Evolutionary conservation across 1,284 basidiomycete genomes (phyloP).

Genomic region (Austroboletus niveus): DNA sequence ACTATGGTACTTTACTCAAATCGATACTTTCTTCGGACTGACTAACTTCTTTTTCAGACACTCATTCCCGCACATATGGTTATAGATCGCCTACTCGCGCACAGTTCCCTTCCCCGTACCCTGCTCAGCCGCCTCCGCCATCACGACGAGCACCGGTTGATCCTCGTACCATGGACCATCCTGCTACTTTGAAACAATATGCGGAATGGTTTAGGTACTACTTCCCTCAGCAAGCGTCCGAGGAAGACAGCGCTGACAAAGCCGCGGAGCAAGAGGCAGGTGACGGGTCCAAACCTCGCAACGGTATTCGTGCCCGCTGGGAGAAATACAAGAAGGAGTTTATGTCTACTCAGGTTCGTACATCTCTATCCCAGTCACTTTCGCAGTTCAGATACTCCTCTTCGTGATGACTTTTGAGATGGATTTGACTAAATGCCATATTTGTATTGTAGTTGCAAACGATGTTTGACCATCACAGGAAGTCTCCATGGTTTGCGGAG

Average conservation of each 20-base stretch:
- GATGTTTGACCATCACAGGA: slow-evolving; percentile 89
- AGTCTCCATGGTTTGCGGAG: slow-evolving; percentile 92
- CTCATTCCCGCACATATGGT: slow-evolving; percentile 62
- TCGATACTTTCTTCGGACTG: slow-evolving; percentile 2
- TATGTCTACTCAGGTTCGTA: slow-evolving; percentile 76
- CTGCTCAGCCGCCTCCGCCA: slow-evolving; percentile 36
- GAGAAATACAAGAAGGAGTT: slow-evolving; percentile 93
- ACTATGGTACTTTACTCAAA: slow-evolving; percentile 56
- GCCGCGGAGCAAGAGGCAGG: slow-evolving; percentile 77
- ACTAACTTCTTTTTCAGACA: slow-evolving; percentile 41
- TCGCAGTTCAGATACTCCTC: slow-evolving; percentile 12
- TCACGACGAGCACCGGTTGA: slow-evolving; percentile 66
- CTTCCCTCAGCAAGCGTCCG: slow-evolving; percentile 72
- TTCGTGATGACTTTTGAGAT: slow-evolving; percentile 12
- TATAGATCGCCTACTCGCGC: slow-evolving; percentile 61
- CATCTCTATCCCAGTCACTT: slow-evolving; percentile 15
- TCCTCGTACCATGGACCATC: slow-evolving; percentile 80
- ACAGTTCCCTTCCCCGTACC: slow-evolving; percentile 43
- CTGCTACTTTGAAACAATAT: slow-evolving; percentile 80
- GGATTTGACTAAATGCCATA: slow-evolving; percentile 33
- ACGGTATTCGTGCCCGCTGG: slow-evolving; percentile 78
- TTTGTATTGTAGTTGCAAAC: slow-evolving; percentile 75
- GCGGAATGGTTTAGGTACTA: slow-evolving; percentile 87
- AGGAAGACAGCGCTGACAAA: slow-evolving; percentile 79
- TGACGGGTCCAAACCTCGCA: slow-evolving; percentile 73